Conservation (phyloP, 176 grass and related monocot genomes). For the Paspalum notatum region DNA sequence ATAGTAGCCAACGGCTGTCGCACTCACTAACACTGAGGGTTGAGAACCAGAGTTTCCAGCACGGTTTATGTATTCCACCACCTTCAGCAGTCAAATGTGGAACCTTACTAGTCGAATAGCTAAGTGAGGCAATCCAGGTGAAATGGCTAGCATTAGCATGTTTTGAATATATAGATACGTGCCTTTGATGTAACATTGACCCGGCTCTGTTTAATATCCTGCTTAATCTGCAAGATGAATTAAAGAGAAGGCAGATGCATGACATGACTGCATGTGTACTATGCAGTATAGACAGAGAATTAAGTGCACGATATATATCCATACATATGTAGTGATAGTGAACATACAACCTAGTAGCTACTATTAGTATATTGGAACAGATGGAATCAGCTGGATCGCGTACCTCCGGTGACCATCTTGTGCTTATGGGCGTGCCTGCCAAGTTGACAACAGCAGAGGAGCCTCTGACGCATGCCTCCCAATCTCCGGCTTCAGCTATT, state of each 20-base stretch:
- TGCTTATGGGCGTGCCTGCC: slow-evolving; percentile 92
- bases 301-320: too few relatives aligned
- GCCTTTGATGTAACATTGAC: slow-evolving; percentile 84
- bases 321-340: too few relatives aligned
- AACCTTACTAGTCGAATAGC: neutral
- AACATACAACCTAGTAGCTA: too few relatives aligned
- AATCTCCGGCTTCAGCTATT: slow-evolving; percentile 74
- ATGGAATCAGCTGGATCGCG: neutral
- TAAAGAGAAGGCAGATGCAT: neutral
- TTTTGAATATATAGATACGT: neutral
- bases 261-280: neutral
- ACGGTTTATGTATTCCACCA: slow-evolving; percentile 78
- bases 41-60: slow-evolving; percentile 30
- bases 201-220: slow-evolving; percentile 84
- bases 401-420: slow-evolving; percentile 90
- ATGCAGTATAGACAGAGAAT: neutral
- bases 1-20: slow-evolving; percentile 96
- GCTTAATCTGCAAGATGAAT: slow-evolving; percentile 61
- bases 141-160: neutral
- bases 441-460: slow-evolving; percentile 91
- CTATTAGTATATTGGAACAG: too few relatives aligned
- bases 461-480: slow-evolving; percentile 58
- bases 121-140: neutral
- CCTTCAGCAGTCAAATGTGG: slow-evolving; percentile 47
- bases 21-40: slow-evolving; percentile 88